These are phyloP conservation scores for Pulveroboletus ravenelii DNA, from an alignment of 768 basidiomycete species.

Conservation along the genomic window DNA sequence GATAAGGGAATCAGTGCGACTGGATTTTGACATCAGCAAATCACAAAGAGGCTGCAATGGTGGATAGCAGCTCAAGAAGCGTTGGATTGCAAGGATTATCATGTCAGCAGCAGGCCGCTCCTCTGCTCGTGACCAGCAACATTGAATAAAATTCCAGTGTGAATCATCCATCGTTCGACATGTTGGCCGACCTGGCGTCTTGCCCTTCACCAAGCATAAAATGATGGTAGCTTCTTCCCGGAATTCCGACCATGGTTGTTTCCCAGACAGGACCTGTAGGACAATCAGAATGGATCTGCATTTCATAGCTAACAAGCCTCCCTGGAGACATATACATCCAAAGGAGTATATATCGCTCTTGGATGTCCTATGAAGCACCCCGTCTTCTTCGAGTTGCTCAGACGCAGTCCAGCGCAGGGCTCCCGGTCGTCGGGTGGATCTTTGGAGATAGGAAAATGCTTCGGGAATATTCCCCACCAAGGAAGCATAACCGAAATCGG, in stretches of 20 bases:
- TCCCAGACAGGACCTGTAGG: constrained; percentile 6
- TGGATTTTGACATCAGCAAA: background rate
- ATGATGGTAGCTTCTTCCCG: background rate
- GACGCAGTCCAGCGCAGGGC: constrained; percentile 44
- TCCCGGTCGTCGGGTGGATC: constrained; percentile 26
- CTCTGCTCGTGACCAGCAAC: constrained; percentile 2
- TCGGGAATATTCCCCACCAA: constrained; percentile 9
- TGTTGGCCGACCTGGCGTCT: constrained; percentile 1
- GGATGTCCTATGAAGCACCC: background rate
- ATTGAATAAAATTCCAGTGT: constrained; percentile 9
- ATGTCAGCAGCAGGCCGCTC: background rate
- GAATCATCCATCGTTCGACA: constrained; percentile 1
- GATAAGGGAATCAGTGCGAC: too few relatives aligned
- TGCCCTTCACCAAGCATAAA: constrained; percentile 3
- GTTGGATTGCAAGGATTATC: background rate
- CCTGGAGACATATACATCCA: constrained; percentile 30
- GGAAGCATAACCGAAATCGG: constrained; percentile 42
- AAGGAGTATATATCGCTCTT: constrained; percentile 17
- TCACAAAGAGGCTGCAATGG: background rate
- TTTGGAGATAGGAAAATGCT: constrained; percentile 4
- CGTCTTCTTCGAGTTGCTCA: constrained; percentile 24
- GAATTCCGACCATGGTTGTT: constrained; percentile 9
- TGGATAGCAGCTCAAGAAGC: background rate
- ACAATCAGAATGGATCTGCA: background rate
- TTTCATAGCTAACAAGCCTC: constrained; percentile 18